Base-by-base conservation (phyloP, 306 rosid species). In the Rubus idaeus region DNA sequence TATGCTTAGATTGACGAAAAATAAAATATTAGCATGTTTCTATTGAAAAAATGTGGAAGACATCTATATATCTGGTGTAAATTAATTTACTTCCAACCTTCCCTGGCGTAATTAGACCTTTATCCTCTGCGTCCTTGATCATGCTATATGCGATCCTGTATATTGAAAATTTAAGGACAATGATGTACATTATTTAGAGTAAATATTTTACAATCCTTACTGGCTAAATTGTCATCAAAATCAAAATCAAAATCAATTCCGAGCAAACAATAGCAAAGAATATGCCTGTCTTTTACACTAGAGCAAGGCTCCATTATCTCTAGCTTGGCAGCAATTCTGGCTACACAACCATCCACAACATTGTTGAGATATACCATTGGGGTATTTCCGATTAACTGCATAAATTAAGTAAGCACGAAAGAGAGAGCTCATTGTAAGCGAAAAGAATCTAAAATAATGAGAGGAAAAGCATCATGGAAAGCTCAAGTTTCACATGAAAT, bases 111-210 rank as follows among this genome's bases (percentile, higher is more conserved):
- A 95, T 88, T 13, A 92, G 83, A 41, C 97, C 95, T 71, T 87
- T 89, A 17, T 80, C 92, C 81, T 95, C 93, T 0, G 97, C 98
- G 47, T 95, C 97, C 68, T 90, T 78, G 70, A 92, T 95, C 98
- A 95, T 92, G 74, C 93, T 89, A 51, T 82, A 56, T 0, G 89
- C 95, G 61, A 86, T 87, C 85, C 97, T 94, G 87, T 74, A 77
- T 42, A 49, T 11, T 46, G 45, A 73, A 76, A 67, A 62, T 75
- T 60, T 49, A 61, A 68, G 18, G n/a, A 26, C 50, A 75, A 62
- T 30, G 1, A 70, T 50, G 55, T 2, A 23, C 6, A 8, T 14
- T 18, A 70, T 10, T 21, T 77, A 17, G 58, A 60, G 49, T 39
- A 9, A 55, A 35, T 56, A 51, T 52, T 58, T 21, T 57, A 23